Evolutionary conservation across 2,329 filamentous ascomycete genomes (phyloP), one percentile per base, ranked within the genome.

Genomic region (Taxawa tesnikishii): DNA sequence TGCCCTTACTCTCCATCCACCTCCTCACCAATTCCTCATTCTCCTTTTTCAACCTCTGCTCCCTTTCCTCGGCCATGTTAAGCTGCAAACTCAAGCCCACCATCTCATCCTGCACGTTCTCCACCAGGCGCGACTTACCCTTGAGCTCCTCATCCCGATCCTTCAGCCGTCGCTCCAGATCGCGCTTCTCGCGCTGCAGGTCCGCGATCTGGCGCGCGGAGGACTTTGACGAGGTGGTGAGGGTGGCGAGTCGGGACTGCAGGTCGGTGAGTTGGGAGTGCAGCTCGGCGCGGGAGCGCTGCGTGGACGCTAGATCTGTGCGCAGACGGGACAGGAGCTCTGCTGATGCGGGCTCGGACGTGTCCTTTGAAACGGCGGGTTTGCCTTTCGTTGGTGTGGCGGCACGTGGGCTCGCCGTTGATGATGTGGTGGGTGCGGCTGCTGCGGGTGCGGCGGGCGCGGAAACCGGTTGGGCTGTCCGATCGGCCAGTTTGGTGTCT

Each of bases 81-180:
- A 94, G 67, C 56, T 96, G 82, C 43, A 96, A 65, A 44, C 87
- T 87, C 28, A 94, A 60, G 1, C 83, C 79, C 31, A 93, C 77
- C 57, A 94, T 78, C 56, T 98, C 90, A 56, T 94, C 87, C 59
- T 96, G 88, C 32, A 94, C 78, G 48, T 88, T 73, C 63, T 85
- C 79, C 3, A 93, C 69, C 42, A 94, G 61, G 53, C 87, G 83
- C 18, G 76, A 75, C 63, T 94, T 94, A 37, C 76, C 83, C 34
- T 69, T 72, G 18, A 94, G 58, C 62, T 96, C 90, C 46, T 92
- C 83, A 39, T 92, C 83, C 17, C 81, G 67, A 54, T 94, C 88
- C 41, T 73, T 76, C 25, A 93, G 60, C 40, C 77, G 77, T 26
- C 74, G 68, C 30, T 71, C 65, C 12, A 90, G 60, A 2, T 65